These are phyloP conservation scores for Colletotrichum destructivum DNA, from an alignment of 2,329 filamentous ascomycete genomes.

Conservation along the genomic window DNA sequence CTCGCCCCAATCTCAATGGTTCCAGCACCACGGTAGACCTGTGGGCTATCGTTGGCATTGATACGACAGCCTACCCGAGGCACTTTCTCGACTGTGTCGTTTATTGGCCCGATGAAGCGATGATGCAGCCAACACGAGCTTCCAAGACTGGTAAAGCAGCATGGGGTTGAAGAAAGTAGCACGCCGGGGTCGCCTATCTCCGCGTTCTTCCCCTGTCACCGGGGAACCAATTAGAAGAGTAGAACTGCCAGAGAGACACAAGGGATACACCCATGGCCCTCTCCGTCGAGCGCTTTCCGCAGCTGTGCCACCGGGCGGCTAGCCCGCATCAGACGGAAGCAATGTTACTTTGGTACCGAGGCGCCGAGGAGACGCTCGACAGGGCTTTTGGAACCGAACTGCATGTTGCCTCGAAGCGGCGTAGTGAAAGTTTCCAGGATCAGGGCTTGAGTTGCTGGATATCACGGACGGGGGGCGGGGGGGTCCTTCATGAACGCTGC, in stretches of 20 bases:
- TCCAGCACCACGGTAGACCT: background rate
- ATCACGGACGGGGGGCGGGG: conserved; percentile 20
- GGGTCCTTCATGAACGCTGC: background rate
- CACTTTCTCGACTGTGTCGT: conserved; percentile 18
- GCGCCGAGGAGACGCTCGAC: conserved; percentile 3
- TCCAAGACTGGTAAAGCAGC: conserved; percentile 7
- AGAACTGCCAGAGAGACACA: background rate
- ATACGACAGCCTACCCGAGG: conserved; percentile 8
- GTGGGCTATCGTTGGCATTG: background rate
- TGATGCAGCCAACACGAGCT: background rate
- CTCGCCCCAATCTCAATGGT: background rate
- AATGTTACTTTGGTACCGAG: conserved; percentile 17
- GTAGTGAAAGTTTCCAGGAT: conserved; percentile 1
- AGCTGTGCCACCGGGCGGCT: conserved; percentile 27
- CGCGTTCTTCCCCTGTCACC: background rate
- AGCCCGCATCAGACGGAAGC: conserved; percentile 20
- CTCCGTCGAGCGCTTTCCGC: background rate
- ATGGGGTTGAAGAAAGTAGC: background rate
- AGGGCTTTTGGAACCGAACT: conserved; percentile 3
- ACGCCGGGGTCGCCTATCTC: conserved; percentile 3
- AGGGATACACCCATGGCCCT: conserved; percentile 12
- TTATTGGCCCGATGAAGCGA: conserved; percentile 8
- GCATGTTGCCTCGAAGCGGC: background rate
- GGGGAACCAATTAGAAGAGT: conserved; percentile 1
- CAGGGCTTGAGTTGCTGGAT: conserved; percentile 12